A percentile compares a stretch with the other conserved stretches of the same genome.
phyloP scores from a whole-genome alignment of 768 basidiomycete species.

The Russula earlei region DNA sequence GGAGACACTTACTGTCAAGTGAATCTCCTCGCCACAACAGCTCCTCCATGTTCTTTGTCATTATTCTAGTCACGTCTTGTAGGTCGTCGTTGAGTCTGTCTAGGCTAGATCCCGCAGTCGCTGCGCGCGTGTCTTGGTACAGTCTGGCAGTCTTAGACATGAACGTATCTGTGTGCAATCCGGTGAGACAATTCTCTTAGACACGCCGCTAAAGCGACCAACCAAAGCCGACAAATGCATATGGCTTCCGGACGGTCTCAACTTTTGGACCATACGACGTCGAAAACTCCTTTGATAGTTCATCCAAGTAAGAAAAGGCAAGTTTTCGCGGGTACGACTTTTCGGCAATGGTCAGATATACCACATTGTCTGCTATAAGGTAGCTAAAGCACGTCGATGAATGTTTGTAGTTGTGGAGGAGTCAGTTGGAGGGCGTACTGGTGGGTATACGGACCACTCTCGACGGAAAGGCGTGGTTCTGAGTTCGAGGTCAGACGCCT shows the following conservation, averaged over 20 bases:
- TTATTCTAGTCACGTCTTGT: slow-evolving; percentile 96
- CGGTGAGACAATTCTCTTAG: neutral
- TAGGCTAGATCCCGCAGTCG: slow-evolving; percentile 58
- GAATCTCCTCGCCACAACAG: slow-evolving; percentile 96
- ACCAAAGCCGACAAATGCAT: slow-evolving; percentile 98
- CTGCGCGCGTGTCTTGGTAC: slow-evolving; percentile 89
- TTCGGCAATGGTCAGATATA: slow-evolving; percentile 92
- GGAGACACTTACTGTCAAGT: slow-evolving; percentile 64
- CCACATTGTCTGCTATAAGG: slow-evolving; percentile 88
- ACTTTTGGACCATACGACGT: slow-evolving; percentile 90
- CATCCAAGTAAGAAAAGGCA: slow-evolving; percentile 95
- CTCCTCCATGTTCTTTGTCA: slow-evolving; percentile 99
- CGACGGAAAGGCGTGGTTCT: slow-evolving; percentile 94
- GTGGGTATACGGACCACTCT: slow-evolving; percentile 89
- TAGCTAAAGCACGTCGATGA: slow-evolving; percentile 48
- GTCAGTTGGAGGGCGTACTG: slow-evolving; percentile 52
- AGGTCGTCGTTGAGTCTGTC: slow-evolving; percentile 92
- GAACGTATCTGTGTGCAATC: slow-evolving; percentile 71
- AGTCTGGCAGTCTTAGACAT: slow-evolving; percentile 96
- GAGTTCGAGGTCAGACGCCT: slow-evolving; percentile 88
- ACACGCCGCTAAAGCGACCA: slow-evolving; percentile 25
- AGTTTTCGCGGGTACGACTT: slow-evolving; percentile 96
- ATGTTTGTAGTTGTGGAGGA: neutral
- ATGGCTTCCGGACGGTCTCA: slow-evolving; percentile 88
- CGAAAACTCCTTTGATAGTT: slow-evolving; percentile 92